These are phyloP conservation scores for Calycina herbarum DNA, from an alignment of 2,329 filamentous ascomycete species.

Conservation along the genomic window DNA sequence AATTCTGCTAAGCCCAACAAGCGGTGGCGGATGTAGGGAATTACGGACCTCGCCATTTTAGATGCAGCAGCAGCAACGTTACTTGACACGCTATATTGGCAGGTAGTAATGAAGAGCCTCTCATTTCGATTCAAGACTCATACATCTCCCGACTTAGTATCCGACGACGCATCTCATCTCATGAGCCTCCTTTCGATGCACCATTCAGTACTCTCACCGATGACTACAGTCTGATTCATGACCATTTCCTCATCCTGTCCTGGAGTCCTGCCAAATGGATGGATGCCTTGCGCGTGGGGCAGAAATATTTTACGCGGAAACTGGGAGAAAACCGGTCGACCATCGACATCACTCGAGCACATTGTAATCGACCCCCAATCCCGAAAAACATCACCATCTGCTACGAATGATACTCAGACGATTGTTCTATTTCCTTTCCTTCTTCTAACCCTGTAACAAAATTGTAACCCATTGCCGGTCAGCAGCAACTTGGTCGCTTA, in stretches of 20 bases:
- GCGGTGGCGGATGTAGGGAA: neutral
- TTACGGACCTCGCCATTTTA: neutral
- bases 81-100: neutral
- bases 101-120: too few relatives aligned
- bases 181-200: neutral
- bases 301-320: neutral
- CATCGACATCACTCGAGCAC: neutral
- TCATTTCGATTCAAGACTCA: too few relatives aligned
- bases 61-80: neutral
- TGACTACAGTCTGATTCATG: neutral
- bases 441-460: neutral
- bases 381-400: too few relatives aligned
- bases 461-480: neutral
- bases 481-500: neutral
- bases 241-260: neutral
- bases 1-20: neutral
- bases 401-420: neutral
- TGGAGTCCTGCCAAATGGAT: too few relatives aligned
- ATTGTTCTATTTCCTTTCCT: neutral
- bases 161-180: neutral
- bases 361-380: neutral
- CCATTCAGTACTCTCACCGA: neutral
- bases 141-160: neutral
- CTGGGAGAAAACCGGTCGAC: neutral
- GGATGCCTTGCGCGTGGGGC: neutral